These are phyloP conservation scores for Galium porrigens DNA, from an alignment of 305 asterid species.

Conservation along the genomic window DNA sequence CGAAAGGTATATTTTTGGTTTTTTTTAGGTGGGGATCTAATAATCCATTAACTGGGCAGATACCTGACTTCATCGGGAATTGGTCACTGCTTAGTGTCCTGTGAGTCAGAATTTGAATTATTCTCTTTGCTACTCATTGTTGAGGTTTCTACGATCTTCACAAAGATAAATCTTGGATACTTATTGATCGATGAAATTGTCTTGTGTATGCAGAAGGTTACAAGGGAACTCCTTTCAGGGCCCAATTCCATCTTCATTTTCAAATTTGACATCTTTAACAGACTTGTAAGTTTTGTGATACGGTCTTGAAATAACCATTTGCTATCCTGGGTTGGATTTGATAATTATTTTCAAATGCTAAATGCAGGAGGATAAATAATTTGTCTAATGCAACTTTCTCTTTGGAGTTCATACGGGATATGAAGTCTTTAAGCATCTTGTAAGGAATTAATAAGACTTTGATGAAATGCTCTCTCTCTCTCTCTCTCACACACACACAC, in stretches of 20 bases:
- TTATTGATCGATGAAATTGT: constrained; percentile 11
- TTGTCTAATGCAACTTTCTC: constrained; percentile 55
- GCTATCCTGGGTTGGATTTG: constrained; percentile 13
- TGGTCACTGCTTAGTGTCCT: constrained; percentile 30
- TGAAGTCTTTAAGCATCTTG: constrained; percentile 47
- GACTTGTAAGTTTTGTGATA: constrained; percentile 37
- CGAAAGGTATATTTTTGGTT: constrained; percentile 8
- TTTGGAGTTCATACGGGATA: constrained; percentile 42
- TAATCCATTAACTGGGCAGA: constrained; percentile 41
- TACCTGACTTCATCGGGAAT: constrained; percentile 60
- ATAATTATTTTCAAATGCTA: constrained; percentile 8
- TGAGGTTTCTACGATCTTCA: neutral
- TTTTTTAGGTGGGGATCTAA: constrained; percentile 41
- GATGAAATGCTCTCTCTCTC: neutral
- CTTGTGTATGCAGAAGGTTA: constrained; percentile 38
- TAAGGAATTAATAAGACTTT: constrained; percentile 23
- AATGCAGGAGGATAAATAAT: constrained; percentile 53
- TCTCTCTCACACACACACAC: neutral
- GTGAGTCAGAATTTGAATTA: constrained; percentile 19
- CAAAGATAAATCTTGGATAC: constrained; percentile 10
- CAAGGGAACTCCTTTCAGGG: constrained; percentile 79
- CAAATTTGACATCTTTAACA: constrained; percentile 43
- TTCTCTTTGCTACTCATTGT: neutral
- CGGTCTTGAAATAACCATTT: constrained; percentile 1
- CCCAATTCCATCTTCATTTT: constrained; percentile 53